Evolutionary conservation across 202 grass and related monocot species (phyloP).

Genomic region (Saccharum hybrid): DNA sequence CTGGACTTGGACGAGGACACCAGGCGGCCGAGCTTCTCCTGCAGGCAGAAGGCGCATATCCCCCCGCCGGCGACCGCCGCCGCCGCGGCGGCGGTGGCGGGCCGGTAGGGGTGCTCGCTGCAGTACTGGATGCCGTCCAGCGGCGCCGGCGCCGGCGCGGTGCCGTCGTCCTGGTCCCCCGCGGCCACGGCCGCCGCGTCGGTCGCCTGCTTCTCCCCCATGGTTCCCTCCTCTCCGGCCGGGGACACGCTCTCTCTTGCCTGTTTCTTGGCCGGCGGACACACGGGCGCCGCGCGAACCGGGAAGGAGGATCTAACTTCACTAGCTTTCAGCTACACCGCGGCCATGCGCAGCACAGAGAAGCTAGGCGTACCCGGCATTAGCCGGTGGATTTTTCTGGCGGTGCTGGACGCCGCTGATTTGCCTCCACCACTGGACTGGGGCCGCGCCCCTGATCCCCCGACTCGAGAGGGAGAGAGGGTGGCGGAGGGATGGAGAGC

Average conservation of each 20-base stretch:
- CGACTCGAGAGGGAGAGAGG: neutral
- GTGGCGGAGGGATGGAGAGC: neutral
- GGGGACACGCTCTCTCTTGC: neutral
- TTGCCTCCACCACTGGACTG: slow-evolving; percentile 23
- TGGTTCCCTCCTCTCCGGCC: neutral
- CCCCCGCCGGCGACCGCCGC: slow-evolving; percentile 45
- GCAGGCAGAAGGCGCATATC: slow-evolving; percentile 91
- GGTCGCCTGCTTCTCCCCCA: slow-evolving; percentile 45
- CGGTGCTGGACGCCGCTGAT: neutral
- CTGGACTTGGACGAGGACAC: slow-evolving; percentile 78
- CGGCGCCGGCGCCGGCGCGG: neutral
- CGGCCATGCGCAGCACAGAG: slow-evolving; percentile 29
- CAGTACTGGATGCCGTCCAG: slow-evolving; percentile 69
- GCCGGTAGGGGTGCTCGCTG: slow-evolving; percentile 75
- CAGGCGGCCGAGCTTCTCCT: slow-evolving; percentile 88
- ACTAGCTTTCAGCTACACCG: neutral
- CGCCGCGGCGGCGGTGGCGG: slow-evolving; percentile 19
- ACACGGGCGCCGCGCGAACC: too few species aligned
- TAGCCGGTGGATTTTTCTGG: slow-evolving; percentile 19
- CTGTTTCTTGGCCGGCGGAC: neutral
- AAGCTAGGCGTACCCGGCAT: neutral
- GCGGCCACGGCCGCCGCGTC: slow-evolving; percentile 10
- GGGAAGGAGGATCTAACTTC: slow-evolving; percentile 7
- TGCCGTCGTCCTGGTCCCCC: slow-evolving; percentile 44
- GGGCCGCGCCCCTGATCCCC: neutral